These are phyloP conservation scores for Carex arenaria DNA, from an alignment of 202 grass and related monocot species.

Conservation along the genomic window DNA sequence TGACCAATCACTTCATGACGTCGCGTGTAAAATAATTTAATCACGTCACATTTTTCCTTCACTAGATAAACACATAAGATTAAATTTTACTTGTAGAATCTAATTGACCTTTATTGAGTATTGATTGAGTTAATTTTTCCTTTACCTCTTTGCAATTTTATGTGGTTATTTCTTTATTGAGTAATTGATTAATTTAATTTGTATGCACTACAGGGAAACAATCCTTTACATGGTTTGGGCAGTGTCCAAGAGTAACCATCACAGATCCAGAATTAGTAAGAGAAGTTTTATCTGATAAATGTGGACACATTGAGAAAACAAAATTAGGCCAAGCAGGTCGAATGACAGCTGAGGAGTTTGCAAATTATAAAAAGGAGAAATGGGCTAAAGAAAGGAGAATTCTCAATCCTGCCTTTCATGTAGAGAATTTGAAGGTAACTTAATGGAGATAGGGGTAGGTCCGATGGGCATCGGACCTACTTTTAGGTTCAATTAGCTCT, in stretches of 20 bases:
- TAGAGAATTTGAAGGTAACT: constrained; percentile 68
- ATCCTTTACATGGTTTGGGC: constrained; percentile 56
- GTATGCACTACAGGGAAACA: constrained; percentile 32
- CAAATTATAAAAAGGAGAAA: constrained; percentile 51
- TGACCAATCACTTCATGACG: too few relatives aligned
- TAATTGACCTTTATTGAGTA: not conserved
- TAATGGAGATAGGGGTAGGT: too few relatives aligned
- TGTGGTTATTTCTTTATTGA: too few relatives aligned
- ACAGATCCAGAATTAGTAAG: constrained; percentile 45
- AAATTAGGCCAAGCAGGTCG: not conserved
- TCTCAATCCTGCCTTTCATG: constrained; percentile 72
- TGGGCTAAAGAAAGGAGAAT: constrained; percentile 76
- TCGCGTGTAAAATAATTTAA: too few relatives aligned
- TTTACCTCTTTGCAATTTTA: not conserved
- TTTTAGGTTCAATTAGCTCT: too few relatives aligned
- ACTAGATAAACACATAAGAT: too few relatives aligned
- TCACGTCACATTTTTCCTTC: too few relatives aligned
- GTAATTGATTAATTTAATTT: not conserved
- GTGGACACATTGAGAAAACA: constrained; percentile 48
- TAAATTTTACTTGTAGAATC: too few relatives aligned
- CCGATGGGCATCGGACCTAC: too few relatives aligned
- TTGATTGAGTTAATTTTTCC: not conserved
- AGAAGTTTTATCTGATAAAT: constrained; percentile 57
- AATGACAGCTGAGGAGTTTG: constrained; percentile 21
- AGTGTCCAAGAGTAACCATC: constrained; percentile 38